Evolutionary conservation across 2,329 filamentous ascomycete species (phyloP).

Genomic region (Phialophora tarda): DNA sequence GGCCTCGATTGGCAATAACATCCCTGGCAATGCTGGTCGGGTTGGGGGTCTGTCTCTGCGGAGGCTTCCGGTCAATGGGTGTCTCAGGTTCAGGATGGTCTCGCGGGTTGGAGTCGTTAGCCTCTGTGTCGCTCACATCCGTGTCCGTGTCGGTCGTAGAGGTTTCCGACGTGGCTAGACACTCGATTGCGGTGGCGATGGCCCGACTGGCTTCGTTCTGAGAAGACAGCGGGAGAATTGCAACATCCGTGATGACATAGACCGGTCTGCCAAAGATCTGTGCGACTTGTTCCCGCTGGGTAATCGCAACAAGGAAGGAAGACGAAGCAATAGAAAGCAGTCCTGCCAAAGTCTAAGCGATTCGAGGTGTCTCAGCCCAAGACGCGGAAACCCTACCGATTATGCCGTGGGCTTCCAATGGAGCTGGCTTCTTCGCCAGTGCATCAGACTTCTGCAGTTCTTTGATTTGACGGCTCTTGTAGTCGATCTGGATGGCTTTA

Average conservation of each 20-base stretch:
- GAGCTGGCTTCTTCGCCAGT: conserved; percentile 43
- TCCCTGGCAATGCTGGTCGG: conserved; percentile 76
- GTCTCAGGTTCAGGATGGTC: conserved; percentile 28
- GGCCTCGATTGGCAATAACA: conserved; percentile 80
- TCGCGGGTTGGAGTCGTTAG: conserved; percentile 27
- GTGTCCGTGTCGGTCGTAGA: conserved; percentile 38
- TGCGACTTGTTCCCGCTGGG: conserved; percentile 83
- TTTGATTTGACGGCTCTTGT: conserved; percentile 63
- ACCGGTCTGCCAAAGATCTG: conserved; percentile 80
- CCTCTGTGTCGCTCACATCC: conserved; percentile 43
- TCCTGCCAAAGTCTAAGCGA: conserved; percentile 59
- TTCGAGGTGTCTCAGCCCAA: background rate
- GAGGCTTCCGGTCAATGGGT: conserved; percentile 17
- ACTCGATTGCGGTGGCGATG: conserved; percentile 56
- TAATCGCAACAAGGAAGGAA: conserved; percentile 86
- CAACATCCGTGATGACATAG: conserved; percentile 86
- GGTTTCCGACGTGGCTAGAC: conserved; percentile 11
- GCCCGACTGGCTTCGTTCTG: conserved; percentile 74
- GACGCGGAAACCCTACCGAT: conserved; percentile 56
- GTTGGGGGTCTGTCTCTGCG: conserved; percentile 49
- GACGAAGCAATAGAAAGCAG: conserved; percentile 80
- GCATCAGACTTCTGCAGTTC: conserved; percentile 46
- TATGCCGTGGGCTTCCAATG: conserved; percentile 59
- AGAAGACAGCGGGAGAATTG: conserved; percentile 84
- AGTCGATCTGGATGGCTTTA: conserved; percentile 71